Percentiles rank a stretch among this genome's conserved stretches.
These are phyloP conservation scores for Suillus paluster DNA, from an alignment of 768 basidiomycete genomes.

Conservation along the genomic window DNA sequence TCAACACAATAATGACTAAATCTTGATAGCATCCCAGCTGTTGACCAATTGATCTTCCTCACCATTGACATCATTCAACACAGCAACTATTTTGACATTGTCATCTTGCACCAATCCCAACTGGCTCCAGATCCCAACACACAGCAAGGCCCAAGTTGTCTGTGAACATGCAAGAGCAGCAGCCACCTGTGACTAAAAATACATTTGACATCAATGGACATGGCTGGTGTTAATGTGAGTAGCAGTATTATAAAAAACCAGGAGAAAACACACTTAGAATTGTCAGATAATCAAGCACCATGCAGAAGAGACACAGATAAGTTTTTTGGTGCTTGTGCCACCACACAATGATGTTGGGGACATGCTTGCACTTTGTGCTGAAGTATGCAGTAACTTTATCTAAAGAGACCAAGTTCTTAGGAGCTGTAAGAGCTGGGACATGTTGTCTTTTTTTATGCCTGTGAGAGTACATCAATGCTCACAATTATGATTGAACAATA, in stretches of 20 bases:
- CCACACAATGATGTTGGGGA: conserved; percentile 20
- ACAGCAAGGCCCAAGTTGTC: conserved; percentile 33
- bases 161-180: conserved; percentile 30
- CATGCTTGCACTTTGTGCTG: conserved; percentile 5
- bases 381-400: conserved; percentile 13
- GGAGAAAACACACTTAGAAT: conserved; percentile 27
- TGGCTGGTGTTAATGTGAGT: conserved; percentile 26
- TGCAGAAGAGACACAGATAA: conserved; percentile 29
- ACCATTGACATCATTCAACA: conserved; percentile 1
- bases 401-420: conserved; percentile 10
- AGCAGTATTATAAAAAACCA: conserved; percentile 14
- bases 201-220: conserved; percentile 36
- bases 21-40: too few relatives aligned
- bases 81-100: conserved; percentile 20
- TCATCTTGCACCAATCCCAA: conserved; percentile 30
- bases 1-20: too few relatives aligned
- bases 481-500: neutral
- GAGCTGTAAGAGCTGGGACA: conserved; percentile 23
- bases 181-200: conserved; percentile 32
- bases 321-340: conserved; percentile 18
- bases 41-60: too few relatives aligned
- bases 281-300: conserved; percentile 21
- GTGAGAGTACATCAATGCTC: neutral
- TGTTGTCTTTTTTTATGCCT: conserved; percentile 20
- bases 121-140: conserved; percentile 38